Base-by-base conservation (phyloP, 2,329 filamentous ascomycete genomes). In the Mariannaea elegans region DNA sequence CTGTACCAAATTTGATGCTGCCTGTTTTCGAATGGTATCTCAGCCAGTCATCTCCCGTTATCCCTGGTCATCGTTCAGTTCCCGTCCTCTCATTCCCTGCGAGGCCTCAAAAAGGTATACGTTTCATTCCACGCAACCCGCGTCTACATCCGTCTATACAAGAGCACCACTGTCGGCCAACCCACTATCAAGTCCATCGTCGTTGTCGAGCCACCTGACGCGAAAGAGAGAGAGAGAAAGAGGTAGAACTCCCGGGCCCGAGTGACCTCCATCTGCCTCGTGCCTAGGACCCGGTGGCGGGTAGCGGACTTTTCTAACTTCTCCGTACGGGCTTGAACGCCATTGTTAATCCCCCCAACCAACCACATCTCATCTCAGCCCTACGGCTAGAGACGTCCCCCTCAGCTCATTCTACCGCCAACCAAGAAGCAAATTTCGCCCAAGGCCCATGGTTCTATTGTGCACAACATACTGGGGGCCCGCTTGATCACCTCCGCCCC, bases 331-430 rank as follows among this genome's bases (percentile, higher is more conserved):
- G 50, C 50, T 50, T 45, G 56, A 52, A 50, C 46, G 23, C 31
- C 32, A 29, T 36, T 21, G 12, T 27, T 16, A 38, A 44, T 48
- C 29, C 14, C 44, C 16, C 24, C 44, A 19, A 39, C 56, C 56
- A 59, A 54, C 50, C 56, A 59, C 45, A 23, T 18, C 29, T 27
- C 12, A 2, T 38, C 50, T 59, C 50, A 59, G 56, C 56, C 56
- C 56, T 59, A 54, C 56, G 45, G 50, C 50, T 54, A 44, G 50
- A 54, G 47, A 32, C 32, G 18, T 32, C n/a, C 34, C 24, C 16
- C 27, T 23, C 27, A 41, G 34, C 23, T 29, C 48, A 42, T 14
- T 14, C 7, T 19, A 4, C 18, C 38, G 27, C 27, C 12, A 16
- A 13, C 16, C 49, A 27, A 36, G 18, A n/a, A 31, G 41, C 13